phyloP scores from a whole-genome alignment of 106 monocot genomes.

The Dioscorea alata region DNA sequence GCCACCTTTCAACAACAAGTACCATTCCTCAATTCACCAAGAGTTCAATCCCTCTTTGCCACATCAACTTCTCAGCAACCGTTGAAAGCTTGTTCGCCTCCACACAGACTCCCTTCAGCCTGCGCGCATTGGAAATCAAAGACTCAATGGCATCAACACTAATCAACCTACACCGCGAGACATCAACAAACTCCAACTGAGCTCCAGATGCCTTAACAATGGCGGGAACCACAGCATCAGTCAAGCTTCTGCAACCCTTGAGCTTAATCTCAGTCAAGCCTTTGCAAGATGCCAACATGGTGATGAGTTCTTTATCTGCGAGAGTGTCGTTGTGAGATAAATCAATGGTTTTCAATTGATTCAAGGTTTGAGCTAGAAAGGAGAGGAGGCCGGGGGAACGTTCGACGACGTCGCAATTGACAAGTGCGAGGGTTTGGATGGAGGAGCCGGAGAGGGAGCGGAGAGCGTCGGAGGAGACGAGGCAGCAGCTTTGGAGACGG shows the following conservation, averaged over 20 bases:
- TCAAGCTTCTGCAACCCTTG: conserved; percentile 49
- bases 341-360: conserved; percentile 30
- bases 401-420: conserved; percentile 73
- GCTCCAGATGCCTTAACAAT: conserved; percentile 29
- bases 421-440: conserved; percentile 57
- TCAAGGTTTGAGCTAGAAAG: conserved; percentile 47
- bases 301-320: conserved; percentile 46
- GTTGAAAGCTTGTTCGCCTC: conserved; percentile 47
- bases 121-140: conserved; percentile 15
- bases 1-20: too few species aligned
- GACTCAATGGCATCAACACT: conserved; percentile 25
- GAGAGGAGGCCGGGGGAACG: conserved; percentile 60
- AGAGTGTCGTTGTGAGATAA: conserved; percentile 58
- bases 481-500: conserved; percentile 75
- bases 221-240: conserved; percentile 24
- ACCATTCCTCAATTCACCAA: conserved; percentile 3
- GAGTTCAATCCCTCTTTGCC: conserved; percentile 32
- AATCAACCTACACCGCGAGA: conserved; percentile 35
- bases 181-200: conserved; percentile 33
- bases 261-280: conserved; percentile 49
- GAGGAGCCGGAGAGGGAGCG: conserved; percentile 35
- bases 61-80: conserved; percentile 12
- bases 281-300: conserved; percentile 53
- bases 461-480: conserved; percentile 66
- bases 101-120: conserved; percentile 24